These are phyloP conservation scores for Tritrichomonas foetus DNA, from an alignment of 208 protist species.

Conservation along the genomic window DNA sequence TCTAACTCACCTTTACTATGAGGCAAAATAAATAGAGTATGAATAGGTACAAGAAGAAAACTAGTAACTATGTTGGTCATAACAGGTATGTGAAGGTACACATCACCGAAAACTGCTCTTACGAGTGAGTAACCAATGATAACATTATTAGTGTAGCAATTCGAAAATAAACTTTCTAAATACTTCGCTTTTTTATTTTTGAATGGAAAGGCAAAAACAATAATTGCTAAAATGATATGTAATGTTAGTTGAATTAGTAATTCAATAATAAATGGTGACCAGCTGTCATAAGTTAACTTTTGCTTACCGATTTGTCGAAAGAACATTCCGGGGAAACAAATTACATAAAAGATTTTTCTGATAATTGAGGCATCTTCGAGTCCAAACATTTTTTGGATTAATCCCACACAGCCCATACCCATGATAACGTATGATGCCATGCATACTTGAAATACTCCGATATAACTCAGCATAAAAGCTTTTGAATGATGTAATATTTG, in stretches of 20 bases:
- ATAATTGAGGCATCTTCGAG: neutral
- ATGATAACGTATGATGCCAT: neutral
- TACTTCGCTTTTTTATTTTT: neutral
- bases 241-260: neutral
- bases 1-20: no score
- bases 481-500: no score
- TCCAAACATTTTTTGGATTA: neutral
- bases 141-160: neutral
- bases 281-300: neutral
- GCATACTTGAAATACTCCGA: no score
- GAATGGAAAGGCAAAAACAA: no score
- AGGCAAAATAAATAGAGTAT: no score
- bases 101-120: neutral
- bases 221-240: neutral
- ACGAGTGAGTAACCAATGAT: neutral
- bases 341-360: neutral
- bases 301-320: neutral
- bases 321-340: neutral
- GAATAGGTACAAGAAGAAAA: no score
- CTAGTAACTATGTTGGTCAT: no score
- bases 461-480: no score
- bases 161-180: neutral
- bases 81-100: neutral
- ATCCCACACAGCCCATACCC: neutral
- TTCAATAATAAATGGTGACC: neutral